Evolutionary conservation across 2,329 filamentous ascomycete genomes (phyloP).

Genomic region (Colletotrichum sublineola): DNA sequence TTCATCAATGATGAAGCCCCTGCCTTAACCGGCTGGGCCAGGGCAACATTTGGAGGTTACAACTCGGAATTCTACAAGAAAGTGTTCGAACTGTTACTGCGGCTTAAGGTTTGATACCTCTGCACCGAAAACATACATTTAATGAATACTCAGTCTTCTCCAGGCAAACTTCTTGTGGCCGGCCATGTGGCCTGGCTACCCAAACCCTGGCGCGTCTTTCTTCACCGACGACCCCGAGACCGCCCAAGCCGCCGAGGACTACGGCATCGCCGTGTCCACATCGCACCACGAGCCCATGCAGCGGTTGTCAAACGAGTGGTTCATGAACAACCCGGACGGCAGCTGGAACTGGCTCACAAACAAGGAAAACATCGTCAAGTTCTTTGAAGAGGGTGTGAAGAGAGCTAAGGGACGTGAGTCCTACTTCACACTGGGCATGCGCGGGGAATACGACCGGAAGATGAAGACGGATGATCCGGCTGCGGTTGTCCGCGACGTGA

Average conservation of each 20-base stretch:
- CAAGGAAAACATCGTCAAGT: conserved; percentile 65
- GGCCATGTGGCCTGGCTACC: conserved; percentile 71
- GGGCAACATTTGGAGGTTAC: conserved; percentile 63
- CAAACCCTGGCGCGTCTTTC: conserved; percentile 67
- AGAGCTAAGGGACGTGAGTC: conserved; percentile 69
- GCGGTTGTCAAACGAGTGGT: conserved; percentile 66
- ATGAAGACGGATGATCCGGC: conserved; percentile 65
- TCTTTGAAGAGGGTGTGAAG: conserved; percentile 68
- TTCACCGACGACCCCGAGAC: conserved; percentile 72
- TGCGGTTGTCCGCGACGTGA: conserved; percentile 64
- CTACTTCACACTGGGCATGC: conserved; percentile 71
- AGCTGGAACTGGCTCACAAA: conserved; percentile 73
- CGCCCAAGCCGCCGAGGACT: conserved; percentile 71
- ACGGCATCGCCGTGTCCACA: conserved; percentile 74
- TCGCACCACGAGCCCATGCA: conserved; percentile 77
- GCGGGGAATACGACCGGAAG: conserved; percentile 69
- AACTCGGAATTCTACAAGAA: conserved; percentile 70
- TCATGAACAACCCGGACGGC: conserved; percentile 57
- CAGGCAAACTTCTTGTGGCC: conserved; percentile 77
- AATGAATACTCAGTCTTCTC: not conserved
- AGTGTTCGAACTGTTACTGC: conserved; percentile 73
- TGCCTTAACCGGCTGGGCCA: conserved; percentile 69
- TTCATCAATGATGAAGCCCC: conserved; percentile 76
- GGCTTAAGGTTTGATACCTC: conserved; percentile 56
- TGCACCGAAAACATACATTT: not conserved